phyloP scores from a whole-genome alignment of 208 protist genomes.

The Borovskyia barvae region DNA sequence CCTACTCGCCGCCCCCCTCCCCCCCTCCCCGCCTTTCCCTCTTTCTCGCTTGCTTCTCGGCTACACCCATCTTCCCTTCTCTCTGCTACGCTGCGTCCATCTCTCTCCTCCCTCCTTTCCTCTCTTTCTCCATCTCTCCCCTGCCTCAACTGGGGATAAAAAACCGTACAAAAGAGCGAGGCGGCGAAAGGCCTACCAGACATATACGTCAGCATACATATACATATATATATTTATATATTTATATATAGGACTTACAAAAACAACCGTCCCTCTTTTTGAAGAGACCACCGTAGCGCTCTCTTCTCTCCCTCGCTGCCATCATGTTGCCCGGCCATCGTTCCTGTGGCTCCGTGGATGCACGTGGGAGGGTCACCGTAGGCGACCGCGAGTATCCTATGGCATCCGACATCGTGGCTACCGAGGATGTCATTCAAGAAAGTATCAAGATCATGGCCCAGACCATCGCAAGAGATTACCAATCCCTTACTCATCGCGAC shows the following conservation, averaged over 20 bases:
- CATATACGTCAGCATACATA: background rate
- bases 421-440: constrained; percentile 63
- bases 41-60: background rate
- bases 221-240: background rate
- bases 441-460: constrained; percentile 53
- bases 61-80: background rate
- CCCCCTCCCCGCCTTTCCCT: background rate
- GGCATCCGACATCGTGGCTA: constrained; percentile 66
- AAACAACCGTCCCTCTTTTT: background rate
- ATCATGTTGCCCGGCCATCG: constrained; percentile 22
- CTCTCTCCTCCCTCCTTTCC: background rate
- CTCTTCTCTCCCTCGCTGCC: background rate
- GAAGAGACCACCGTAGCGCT: background rate
- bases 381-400: constrained; percentile 81
- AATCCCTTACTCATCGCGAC: constrained; percentile 45
- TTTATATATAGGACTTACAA: background rate
- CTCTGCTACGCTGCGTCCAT: background rate
- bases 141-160: too few relatives aligned
- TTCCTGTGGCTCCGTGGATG: constrained; percentile 27
- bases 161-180: too few relatives aligned
- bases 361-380: constrained; percentile 58
- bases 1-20: too few relatives aligned
- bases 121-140: too few relatives aligned
- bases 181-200: too few relatives aligned
- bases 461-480: constrained; percentile 68